Evolutionary conservation across 140 eudicot species (phyloP), one percentile per base, ranked within the genome.

Genomic region (Ambrosia hybrid): DNA sequence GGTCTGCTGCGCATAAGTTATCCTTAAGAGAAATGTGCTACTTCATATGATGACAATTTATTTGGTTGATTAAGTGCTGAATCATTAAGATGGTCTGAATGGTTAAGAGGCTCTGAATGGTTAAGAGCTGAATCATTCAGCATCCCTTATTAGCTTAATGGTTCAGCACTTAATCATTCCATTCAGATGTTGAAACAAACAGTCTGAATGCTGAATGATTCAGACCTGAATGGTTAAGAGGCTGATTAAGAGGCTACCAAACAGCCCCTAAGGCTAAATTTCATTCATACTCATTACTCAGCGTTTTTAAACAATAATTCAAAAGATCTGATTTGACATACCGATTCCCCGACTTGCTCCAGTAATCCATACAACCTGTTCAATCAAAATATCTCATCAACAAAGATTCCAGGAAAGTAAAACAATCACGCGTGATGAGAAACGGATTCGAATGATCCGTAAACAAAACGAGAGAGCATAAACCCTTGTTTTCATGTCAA

Each of bases 311-410:
- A 21, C 26, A 21, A 21, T 21, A 21, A 21, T 21, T 21, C 39
- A 57, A 57, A 68, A 51, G 33, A 49, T 67, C 67, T 53, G 12
- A 59, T 38, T 57, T 46, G 5, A 56, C 87, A 15, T 85, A 92
- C 98, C 98, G 15, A 93, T 93, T 67, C 98, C 98, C 26, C 97
- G 92, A 83, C 98, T 93, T 43, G 96, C 96, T 68, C 98, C 98
- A 70, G 98, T 89, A 57, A 93, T 90, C 98, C 98, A 93, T 67
- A 89, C 86, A 62, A 93, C 98, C 98, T 93, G 74, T 26, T 51
- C 65, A 74, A 57, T 63, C 67, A 56, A 72, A 33, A 51, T 4
- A 41, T 41, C 46, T 41, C 46, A 41, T 8, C 49, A 67, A 65
- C 57, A 34, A 58, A 10, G 6, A 48, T 0, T 1, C 53, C 9